These are phyloP conservation scores for Moricandia moricandioides DNA, from an alignment of 345 rosid genomes.

Conservation along the genomic window DNA sequence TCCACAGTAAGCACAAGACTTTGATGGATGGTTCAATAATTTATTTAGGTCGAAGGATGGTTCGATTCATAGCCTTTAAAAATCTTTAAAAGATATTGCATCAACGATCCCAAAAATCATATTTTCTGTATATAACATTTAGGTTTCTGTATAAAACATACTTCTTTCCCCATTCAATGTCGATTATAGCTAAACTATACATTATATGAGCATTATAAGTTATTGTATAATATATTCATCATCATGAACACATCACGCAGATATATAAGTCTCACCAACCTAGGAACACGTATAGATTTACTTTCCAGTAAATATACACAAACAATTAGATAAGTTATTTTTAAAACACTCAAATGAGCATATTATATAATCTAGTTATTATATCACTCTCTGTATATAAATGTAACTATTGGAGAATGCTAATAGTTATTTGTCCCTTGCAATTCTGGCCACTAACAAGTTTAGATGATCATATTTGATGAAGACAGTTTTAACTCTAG, in stretches of 20 bases:
- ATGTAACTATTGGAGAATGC: conserved; percentile 30
- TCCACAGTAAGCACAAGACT: background rate
- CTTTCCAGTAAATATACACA: conserved; percentile 14
- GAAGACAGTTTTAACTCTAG: conserved; percentile 33
- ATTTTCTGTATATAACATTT: too few relatives aligned
- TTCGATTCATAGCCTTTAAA: background rate
- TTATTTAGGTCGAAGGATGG: background rate
- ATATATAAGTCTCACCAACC: conserved; percentile 16
- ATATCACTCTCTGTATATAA: background rate
- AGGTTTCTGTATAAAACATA: too few relatives aligned
- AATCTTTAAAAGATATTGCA: background rate
- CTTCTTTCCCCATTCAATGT: background rate
- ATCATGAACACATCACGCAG: background rate
- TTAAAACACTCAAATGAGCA: background rate
- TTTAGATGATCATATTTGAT: conserved; percentile 29
- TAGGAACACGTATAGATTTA: conserved; percentile 23
- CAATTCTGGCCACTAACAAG: conserved; percentile 23
- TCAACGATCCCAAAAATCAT: too few relatives aligned
- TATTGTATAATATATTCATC: background rate
- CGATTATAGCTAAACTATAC: background rate
- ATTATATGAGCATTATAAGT: background rate
- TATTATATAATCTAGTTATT: background rate
- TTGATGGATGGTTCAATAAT: background rate
- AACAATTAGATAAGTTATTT: background rate
- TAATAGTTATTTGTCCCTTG: conserved; percentile 34